These are phyloP conservation scores for Limonium bicolor DNA, from an alignment of 148 eudicot genomes.

Conservation along the genomic window DNA sequence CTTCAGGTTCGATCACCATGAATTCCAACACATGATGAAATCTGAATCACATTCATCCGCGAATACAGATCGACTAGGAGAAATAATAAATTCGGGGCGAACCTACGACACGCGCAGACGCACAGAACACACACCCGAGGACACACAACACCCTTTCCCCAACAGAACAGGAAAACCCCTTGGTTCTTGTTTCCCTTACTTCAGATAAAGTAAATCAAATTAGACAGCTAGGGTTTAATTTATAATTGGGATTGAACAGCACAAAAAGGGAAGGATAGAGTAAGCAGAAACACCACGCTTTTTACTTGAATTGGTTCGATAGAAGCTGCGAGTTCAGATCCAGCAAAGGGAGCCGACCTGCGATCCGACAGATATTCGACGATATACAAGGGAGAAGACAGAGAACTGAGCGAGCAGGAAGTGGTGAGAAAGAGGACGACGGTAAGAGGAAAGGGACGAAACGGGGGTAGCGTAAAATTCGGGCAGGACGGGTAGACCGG, in stretches of 20 bases:
- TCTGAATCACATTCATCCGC: no score
- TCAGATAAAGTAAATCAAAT: no score
- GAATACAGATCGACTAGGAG: no score
- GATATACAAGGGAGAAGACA: conserved; percentile 1
- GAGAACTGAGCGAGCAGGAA: no score
- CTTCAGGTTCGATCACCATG: conserved; percentile 10
- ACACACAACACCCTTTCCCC: conserved; percentile 1
- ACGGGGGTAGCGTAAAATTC: conserved; percentile 6
- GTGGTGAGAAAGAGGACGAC: not conserved
- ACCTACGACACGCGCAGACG: no score
- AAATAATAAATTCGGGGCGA: no score
- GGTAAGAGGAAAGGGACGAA: not conserved
- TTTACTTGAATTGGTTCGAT: no score
- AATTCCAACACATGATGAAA: conserved; percentile 7
- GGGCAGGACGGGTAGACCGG: conserved; percentile 10
- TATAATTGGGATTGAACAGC: not conserved
- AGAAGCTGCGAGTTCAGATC: conserved; percentile 5
- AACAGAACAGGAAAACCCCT: not conserved
- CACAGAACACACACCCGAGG: no score
- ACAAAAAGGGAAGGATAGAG: not conserved
- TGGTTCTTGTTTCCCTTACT: no score
- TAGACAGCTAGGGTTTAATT: conserved; percentile 7
- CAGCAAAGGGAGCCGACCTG: conserved; percentile 6
- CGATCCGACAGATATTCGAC: conserved; percentile 2
- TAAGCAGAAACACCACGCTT: no score